phyloP scores from a whole-genome alignment of 108 stramenopile species.

The Fragilaria radians region DNA sequence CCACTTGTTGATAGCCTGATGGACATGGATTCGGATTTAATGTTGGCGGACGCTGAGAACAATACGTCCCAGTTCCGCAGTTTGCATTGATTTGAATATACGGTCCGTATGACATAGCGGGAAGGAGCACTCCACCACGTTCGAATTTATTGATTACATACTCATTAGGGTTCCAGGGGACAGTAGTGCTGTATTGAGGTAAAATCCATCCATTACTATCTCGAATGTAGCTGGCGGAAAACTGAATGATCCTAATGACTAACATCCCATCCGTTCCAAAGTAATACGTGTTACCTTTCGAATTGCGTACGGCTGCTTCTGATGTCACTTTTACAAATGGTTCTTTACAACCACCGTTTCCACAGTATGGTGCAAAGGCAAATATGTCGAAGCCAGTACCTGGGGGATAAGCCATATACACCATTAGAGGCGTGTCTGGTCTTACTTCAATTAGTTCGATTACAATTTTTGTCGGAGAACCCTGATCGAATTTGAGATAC shows the following conservation, averaged over 20 bases:
- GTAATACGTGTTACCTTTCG: constrained; percentile 10
- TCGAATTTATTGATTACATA: constrained; percentile 5
- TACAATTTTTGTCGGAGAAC: constrained; percentile 15
- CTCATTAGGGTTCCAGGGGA: not conserved
- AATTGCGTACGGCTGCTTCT: constrained; percentile 5
- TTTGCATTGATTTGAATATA: not conserved
- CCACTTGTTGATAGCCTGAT: constrained; percentile 1
- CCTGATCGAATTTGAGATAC: constrained; percentile 19
- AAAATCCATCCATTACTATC: not conserved
- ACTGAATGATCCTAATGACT: constrained; percentile 4
- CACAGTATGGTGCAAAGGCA: constrained; percentile 9
- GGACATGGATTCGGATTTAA: constrained; percentile 1
- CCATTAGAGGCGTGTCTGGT: constrained; percentile 8
- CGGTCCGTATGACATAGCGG: not conserved
- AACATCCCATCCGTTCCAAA: constrained; percentile 4
- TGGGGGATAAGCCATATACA: constrained; percentile 12
- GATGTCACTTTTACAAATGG: not conserved
- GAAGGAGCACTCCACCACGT: constrained; percentile 6
- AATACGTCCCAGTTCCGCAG: not conserved
- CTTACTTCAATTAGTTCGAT: constrained; percentile 9
- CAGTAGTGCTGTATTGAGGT: constrained; percentile 3
- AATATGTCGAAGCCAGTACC: constrained; percentile 11
- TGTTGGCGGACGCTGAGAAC: not conserved
- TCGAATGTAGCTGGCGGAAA: not conserved
- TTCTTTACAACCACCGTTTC: not conserved